Percentiles rank a stretch among this genome's conserved stretches.
These are phyloP conservation scores for Coniosporium tulheliwenetii DNA, from an alignment of 2,329 filamentous ascomycete genomes.

Conservation along the genomic window DNA sequence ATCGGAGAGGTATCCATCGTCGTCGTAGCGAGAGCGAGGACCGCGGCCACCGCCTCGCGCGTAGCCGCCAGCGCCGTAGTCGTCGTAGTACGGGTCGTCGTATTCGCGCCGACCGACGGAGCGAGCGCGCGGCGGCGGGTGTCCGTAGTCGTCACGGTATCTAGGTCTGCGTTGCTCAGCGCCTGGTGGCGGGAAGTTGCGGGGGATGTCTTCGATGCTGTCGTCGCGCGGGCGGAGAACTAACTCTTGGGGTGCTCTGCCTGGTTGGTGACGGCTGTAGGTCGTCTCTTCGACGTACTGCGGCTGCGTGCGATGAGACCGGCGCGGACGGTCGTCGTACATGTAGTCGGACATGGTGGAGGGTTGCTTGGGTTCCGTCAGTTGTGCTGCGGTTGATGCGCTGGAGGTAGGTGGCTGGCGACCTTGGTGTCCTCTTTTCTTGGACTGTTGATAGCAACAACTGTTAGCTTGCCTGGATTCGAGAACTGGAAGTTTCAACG, in stretches of 20 bases:
- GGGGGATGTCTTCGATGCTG: slow-evolving; percentile 71
- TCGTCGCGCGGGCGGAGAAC: slow-evolving; percentile 49
- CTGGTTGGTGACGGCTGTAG: slow-evolving; percentile 31
- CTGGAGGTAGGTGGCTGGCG: no score
- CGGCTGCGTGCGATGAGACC: slow-evolving; percentile 32
- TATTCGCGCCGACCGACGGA: slow-evolving; percentile 43
- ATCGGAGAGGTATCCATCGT: slow-evolving; percentile 27
- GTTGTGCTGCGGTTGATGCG: no score
- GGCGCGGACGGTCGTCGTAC: slow-evolving; percentile 30
- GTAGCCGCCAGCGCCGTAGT: slow-evolving; percentile 24
- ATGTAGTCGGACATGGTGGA: slow-evolving; percentile 32
- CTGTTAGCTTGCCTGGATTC: no score
- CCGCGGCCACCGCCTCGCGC: slow-evolving; percentile 16
- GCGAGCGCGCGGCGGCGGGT: slow-evolving; percentile 37
- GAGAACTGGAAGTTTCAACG: no score
- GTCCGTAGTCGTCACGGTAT: slow-evolving; percentile 31
- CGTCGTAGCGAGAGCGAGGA: slow-evolving; percentile 29
- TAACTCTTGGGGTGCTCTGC: slow-evolving; percentile 27
- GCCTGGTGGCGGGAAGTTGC: slow-evolving; percentile 66
- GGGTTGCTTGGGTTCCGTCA: neutral
- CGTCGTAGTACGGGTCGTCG: slow-evolving; percentile 42
- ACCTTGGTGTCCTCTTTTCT: no score
- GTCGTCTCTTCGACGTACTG: slow-evolving; percentile 33
- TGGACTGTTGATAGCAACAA: no score
- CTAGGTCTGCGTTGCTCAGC: slow-evolving; percentile 27